Evolutionary conservation across 192 early-diverging fungal genomes (phyloP), one percentile per base, ranked within the genome.

Genomic region (Coemansia javaensis): DNA sequence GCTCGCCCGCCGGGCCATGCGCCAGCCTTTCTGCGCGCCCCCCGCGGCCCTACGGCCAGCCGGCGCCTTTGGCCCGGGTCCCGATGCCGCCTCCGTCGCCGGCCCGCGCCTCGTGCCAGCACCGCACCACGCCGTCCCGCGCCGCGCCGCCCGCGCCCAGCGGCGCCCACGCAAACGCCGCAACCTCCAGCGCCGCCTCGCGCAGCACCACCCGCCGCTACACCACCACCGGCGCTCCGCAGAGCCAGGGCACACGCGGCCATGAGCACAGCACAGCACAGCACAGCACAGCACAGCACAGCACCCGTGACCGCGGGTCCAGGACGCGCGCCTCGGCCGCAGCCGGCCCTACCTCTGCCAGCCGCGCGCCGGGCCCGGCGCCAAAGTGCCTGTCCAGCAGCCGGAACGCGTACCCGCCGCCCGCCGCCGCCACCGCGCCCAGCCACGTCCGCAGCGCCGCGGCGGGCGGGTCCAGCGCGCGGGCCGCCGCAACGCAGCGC

Each of bases 161-260:
- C 42, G 67, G 67, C 30, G 67, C 55, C 50, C 51, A 54, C 18
- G 42, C 12, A 53, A 70, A 70, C 33, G 67, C 53, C 2, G 59
- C 67, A 24, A 63, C 51, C 24, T 63, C 67, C 32, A 70, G 42
- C 36, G 59, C 67, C 60, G 63, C 57, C 10, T 63, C 60, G 10
- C 67, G 67, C 37, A 36, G 41, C 32, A 32, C 25, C 36, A 53
- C 58, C n/a, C n/a, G n/a, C n/a, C n/a, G n/a, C n/a, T n/a, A n/a
- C n/a, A n/a, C n/a, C n/a, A n/a, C n/a, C n/a, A n/a, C n/a, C n/a
- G n/a, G n/a, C n/a, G n/a, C n/a, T n/a, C n/a, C n/a, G n/a, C n/a
- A n/a, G n/a, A n/a, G n/a, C n/a, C n/a, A n/a, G n/a, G n/a, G n/a
- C n/a, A n/a, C n/a, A n/a, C n/a, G n/a, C n/a, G n/a, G n/a, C n/a